Percentiles rank a stretch among this genome's conserved stretches.
Evolutionary conservation across 2,329 filamentous ascomycete genomes (phyloP).

Genomic region (Ascocoryne sarcoides): DNA sequence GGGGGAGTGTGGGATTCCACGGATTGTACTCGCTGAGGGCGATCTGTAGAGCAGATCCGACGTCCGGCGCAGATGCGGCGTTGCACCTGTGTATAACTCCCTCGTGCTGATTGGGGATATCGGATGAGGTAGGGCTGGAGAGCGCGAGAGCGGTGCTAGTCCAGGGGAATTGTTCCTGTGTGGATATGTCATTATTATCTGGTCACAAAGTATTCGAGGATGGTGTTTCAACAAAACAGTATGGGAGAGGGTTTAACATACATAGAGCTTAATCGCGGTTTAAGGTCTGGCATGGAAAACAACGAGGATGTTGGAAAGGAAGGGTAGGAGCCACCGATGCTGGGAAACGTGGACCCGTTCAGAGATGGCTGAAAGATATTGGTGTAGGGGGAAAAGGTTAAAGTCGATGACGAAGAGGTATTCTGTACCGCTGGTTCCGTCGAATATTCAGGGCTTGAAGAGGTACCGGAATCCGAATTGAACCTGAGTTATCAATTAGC

Average conservation of each 20-base stretch:
- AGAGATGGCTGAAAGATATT: conserved; percentile 24
- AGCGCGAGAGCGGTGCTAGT: conserved; percentile 27
- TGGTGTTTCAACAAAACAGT: conserved; percentile 14
- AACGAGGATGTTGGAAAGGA: conserved; percentile 21
- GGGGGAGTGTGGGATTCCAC: conserved; percentile 27
- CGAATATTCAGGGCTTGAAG: conserved; percentile 28
- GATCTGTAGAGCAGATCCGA: conserved; percentile 27
- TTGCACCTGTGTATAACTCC: conserved; percentile 26
- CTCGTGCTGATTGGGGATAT: conserved; percentile 24
- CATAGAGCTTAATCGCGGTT: conserved; percentile 26
- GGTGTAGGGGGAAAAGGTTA: conserved; percentile 24
- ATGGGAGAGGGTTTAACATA: conserved; percentile 16
- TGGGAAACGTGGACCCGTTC: conserved; percentile 26
- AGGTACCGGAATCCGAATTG: conserved; percentile 25
- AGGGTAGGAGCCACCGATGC: conserved; percentile 22
- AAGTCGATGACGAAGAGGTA: conserved; percentile 21
- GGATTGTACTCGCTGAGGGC: conserved; percentile 22
- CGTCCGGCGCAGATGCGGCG: conserved; percentile 23
- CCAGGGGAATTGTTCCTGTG: conserved; percentile 24
- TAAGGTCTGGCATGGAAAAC: conserved; percentile 29
- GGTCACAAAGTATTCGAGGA: conserved; percentile 10
- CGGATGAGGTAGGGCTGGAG: conserved; percentile 26
- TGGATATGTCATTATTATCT: conserved; percentile 25
- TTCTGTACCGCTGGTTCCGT: conserved; percentile 25
- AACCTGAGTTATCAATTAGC: conserved; percentile 28